A percentile compares a stretch with the other conserved stretches of the same genome.
Conservation (phyloP, 495 filamentous ascomycete genomes). For the Xylona heveae region DNA sequence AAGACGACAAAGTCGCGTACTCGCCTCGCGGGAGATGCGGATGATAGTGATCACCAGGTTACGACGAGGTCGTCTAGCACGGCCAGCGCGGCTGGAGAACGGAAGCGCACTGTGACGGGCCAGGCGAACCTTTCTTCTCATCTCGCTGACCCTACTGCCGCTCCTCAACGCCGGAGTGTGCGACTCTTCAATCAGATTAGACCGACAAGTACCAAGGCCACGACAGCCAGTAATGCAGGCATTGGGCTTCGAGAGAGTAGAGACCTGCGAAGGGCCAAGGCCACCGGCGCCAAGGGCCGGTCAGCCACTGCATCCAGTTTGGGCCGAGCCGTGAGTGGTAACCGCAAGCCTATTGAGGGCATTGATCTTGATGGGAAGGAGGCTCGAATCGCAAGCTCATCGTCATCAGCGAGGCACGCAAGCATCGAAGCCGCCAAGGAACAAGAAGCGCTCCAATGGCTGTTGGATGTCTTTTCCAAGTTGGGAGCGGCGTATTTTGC, state of each 20-base stretch:
- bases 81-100: slow-evolving; percentile 23
- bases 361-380: slow-evolving; percentile 47
- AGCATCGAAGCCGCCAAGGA: slow-evolving; percentile 29
- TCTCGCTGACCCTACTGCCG: slow-evolving; percentile 35
- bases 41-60: slow-evolving; percentile 22
- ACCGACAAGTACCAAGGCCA: slow-evolving; percentile 32
- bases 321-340: slow-evolving; percentile 73
- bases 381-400: slow-evolving; percentile 10
- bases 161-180: slow-evolving; percentile 56
- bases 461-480: slow-evolving; percentile 67
- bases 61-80: slow-evolving; percentile 17
- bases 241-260: slow-evolving; percentile 35
- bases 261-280: slow-evolving; percentile 59
- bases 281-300: slow-evolving; percentile 35
- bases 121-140: slow-evolving; percentile 34
- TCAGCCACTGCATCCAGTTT: slow-evolving; percentile 36
- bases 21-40: slow-evolving; percentile 22
- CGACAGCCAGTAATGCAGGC: too few species aligned
- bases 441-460: slow-evolving; percentile 50
- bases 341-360: slow-evolving; percentile 44
- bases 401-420: slow-evolving; percentile 12
- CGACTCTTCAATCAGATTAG: slow-evolving; percentile 52
- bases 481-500: slow-evolving; percentile 60
- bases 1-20: slow-evolving; percentile 28
- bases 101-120: slow-evolving; percentile 74